phyloP scores from a whole-genome alignment of 2,329 filamentous ascomycete genomes.

The Eutypella sp. region DNA sequence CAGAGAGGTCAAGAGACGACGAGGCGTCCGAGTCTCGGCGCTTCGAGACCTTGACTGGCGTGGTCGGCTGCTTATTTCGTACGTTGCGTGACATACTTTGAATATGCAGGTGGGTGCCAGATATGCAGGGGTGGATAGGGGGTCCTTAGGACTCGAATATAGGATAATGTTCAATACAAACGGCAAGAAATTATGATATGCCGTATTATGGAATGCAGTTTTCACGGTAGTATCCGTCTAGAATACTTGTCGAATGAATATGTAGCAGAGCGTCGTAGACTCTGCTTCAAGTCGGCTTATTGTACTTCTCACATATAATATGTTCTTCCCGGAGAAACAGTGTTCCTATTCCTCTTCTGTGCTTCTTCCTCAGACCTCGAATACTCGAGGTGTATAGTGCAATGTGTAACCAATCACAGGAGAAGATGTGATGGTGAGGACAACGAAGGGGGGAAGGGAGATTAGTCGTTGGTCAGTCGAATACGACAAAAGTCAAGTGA shows the following conservation, averaged over 20 bases:
- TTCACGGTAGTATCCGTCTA: too few relatives aligned
- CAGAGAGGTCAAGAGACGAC: slow-evolving; percentile 55
- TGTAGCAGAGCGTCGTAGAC: too few relatives aligned
- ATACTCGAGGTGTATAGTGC: too few relatives aligned
- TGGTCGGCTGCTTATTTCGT: slow-evolving; percentile 40
- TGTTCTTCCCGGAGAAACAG: too few relatives aligned
- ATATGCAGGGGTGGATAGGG: slow-evolving; percentile 20
- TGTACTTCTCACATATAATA: too few relatives aligned
- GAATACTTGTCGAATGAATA: slow-evolving; percentile 3
- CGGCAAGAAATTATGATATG: too few relatives aligned
- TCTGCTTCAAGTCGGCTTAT: too few relatives aligned
- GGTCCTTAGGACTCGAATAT: slow-evolving; percentile 13
- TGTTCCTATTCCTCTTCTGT: too few relatives aligned
- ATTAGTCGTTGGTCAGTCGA: slow-evolving; percentile 1
- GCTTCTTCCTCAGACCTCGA: too few relatives aligned
- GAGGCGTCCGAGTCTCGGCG: slow-evolving; percentile 49
- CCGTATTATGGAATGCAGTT: too few relatives aligned
- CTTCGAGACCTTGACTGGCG: slow-evolving; percentile 39
- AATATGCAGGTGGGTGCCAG: slow-evolving; percentile 17
- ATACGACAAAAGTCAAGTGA: slow-evolving; percentile 8
- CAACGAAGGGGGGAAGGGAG: not conserved
- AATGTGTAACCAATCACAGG: too few relatives aligned
- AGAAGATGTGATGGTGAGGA: not conserved
- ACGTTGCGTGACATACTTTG: slow-evolving; percentile 49
- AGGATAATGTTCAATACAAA: slow-evolving; percentile 27